Evolutionary conservation across 768 basidiomycete genomes (phyloP).

Genomic region (Kwoniella pini): DNA sequence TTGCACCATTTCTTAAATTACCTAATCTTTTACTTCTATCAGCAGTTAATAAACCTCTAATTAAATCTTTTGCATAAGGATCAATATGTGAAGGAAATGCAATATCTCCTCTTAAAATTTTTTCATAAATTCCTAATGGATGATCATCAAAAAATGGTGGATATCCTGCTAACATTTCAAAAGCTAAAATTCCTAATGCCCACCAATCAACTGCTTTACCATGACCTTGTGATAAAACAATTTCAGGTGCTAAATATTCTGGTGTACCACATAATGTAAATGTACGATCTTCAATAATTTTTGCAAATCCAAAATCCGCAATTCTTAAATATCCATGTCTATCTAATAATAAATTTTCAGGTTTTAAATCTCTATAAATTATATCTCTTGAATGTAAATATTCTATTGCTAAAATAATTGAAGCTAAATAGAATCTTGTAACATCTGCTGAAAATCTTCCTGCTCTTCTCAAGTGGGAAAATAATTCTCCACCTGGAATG

Average conservation of each 20-base stretch:
- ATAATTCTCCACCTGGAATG: constrained; percentile 94
- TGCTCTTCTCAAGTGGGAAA: constrained; percentile 85
- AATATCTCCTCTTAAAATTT: constrained; percentile 83
- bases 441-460: constrained; percentile 95
- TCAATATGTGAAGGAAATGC: constrained; percentile 92
- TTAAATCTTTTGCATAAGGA: constrained; percentile 80
- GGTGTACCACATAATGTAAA: constrained; percentile 82
- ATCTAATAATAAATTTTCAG: constrained; percentile 96
- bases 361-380: constrained; percentile 97
- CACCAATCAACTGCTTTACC: constrained; percentile 99
- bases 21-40: constrained; percentile 89
- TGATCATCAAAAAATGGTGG: constrained; percentile 98
- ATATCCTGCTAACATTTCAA: constrained; percentile 98
- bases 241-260: constrained; percentile 91
- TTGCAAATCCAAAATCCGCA: constrained; percentile 98
- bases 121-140: constrained; percentile 98
- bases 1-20: constrained; percentile 86
- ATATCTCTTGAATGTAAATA: constrained; percentile 95
- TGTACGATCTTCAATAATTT: constrained; percentile 94
- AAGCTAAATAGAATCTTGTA: constrained; percentile 95
- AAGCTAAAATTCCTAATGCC: constrained; percentile 95
- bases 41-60: constrained; percentile 83
- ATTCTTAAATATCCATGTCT: constrained; percentile 88
- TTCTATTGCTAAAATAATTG: constrained; percentile 90
- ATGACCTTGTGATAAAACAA: constrained; percentile 95